Evolutionary conservation across 2,329 filamentous ascomycete genomes (phyloP).

Genomic region (Dactylonectria estremocensis): DNA sequence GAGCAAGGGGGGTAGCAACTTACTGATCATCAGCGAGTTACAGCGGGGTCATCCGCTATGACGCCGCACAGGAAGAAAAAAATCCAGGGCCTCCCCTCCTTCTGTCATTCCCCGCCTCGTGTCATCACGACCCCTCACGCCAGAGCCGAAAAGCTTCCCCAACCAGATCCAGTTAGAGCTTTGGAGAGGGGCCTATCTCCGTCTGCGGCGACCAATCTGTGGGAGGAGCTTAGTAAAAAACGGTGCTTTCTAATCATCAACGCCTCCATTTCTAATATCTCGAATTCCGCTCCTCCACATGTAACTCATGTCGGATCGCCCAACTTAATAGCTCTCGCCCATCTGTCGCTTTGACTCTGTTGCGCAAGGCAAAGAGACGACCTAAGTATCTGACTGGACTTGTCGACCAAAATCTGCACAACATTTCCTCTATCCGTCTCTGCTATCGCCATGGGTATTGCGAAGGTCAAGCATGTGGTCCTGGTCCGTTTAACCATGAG

Average conservation of each 20-base stretch:
- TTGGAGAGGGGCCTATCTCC: slow-evolving; percentile 13
- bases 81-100: slow-evolving; percentile 13
- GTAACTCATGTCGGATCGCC: background rate
- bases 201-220: slow-evolving; percentile 40
- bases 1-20: background rate
- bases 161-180: slow-evolving; percentile 22
- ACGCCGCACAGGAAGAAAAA: slow-evolving; percentile 8
- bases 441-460: slow-evolving; percentile 52
- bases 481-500: slow-evolving; percentile 67
- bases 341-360: background rate
- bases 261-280: slow-evolving; percentile 26
- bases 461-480: slow-evolving; percentile 82
- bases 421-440: background rate
- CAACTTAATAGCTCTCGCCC: background rate
- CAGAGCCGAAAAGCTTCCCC: slow-evolving; percentile 4
- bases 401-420: background rate
- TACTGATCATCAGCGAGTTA: background rate
- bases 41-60: slow-evolving; percentile 35
- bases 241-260: slow-evolving; percentile 47
- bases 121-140: slow-evolving; percentile 14
- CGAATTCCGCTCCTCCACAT: background rate
- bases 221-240: slow-evolving; percentile 45
- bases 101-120: slow-evolving; percentile 12
- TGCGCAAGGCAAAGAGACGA: background rate
- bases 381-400: background rate